phyloP scores from a whole-genome alignment of 2,329 filamentous ascomycete species.

The Chlorencoelia australis region DNA sequence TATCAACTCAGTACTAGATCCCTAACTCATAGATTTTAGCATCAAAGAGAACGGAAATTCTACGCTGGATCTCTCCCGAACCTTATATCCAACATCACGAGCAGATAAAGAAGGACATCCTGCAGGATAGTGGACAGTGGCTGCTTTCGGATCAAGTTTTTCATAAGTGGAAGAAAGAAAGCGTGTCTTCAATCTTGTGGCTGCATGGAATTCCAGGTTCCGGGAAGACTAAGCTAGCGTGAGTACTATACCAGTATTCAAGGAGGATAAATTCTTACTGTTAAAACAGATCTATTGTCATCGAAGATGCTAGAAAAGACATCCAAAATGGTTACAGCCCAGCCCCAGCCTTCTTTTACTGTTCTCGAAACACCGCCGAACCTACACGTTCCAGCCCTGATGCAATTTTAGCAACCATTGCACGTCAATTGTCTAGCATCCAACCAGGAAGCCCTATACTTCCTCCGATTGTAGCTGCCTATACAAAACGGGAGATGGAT shows the following conservation, averaged over 20 bases:
- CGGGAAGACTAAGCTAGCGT: constrained; percentile 27
- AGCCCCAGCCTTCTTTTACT: constrained; percentile 9
- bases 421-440: constrained; percentile 5
- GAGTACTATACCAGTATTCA: not conserved
- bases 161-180: constrained; percentile 22
- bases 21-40: too few species aligned
- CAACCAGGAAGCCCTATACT: constrained; percentile 6
- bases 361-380: constrained; percentile 8
- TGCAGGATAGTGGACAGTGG: constrained; percentile 18
- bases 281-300: constrained; percentile 3
- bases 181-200: constrained; percentile 27
- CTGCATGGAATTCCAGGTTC: constrained; percentile 28
- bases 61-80: too few species aligned
- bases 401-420: constrained; percentile 7
- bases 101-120: constrained; percentile 4
- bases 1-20: too few species aligned
- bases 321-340: not conserved
- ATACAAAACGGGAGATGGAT: constrained; percentile 9
- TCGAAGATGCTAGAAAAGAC: constrained; percentile 5
- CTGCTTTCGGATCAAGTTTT: constrained; percentile 16
- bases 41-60: too few species aligned
- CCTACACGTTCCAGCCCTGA: constrained; percentile 4
- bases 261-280: not conserved
- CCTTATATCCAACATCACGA: too few species aligned
- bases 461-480: constrained; percentile 5